Percentiles rank a stretch among this genome's conserved stretches.
Evolutionary conservation across 2,329 filamentous ascomycete species (phyloP).

Genomic region (Blastomyces percursus): DNA sequence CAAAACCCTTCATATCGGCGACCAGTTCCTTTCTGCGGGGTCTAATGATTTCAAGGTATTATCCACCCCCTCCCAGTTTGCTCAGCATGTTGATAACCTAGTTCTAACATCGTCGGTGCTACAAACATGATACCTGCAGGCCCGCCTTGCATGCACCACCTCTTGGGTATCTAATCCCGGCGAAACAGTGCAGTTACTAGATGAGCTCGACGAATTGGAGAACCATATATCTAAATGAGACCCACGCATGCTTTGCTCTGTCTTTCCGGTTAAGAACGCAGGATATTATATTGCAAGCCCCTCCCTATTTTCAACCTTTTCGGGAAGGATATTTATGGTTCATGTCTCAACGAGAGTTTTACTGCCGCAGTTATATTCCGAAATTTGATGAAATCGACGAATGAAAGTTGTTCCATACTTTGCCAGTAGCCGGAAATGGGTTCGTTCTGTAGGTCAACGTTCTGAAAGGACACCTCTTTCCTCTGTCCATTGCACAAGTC

Average conservation of each 20-base stretch:
- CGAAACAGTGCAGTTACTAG: constrained; percentile 81
- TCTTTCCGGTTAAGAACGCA: background rate
- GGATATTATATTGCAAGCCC: background rate
- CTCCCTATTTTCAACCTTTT: background rate
- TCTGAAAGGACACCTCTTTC: background rate
- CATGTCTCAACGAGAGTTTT: background rate
- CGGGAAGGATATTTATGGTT: background rate
- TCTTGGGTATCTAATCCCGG: constrained; percentile 91
- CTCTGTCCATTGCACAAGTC: background rate
- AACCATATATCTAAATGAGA: constrained; percentile 1
- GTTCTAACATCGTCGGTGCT: background rate
- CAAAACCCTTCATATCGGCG: constrained; percentile 82
- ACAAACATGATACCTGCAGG: constrained; percentile 33
- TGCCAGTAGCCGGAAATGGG: background rate
- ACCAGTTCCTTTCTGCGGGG: constrained; percentile 90
- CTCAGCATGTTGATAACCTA: background rate
- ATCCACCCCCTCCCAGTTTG: background rate
- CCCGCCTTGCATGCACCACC: constrained; percentile 79
- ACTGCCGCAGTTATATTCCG: background rate
- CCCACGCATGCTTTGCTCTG: background rate
- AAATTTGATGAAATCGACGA: background rate
- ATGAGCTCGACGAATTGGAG: constrained; percentile 58
- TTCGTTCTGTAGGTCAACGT: background rate
- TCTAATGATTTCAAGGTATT: constrained; percentile 92
- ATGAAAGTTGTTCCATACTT: background rate